Evolutionary conservation across 768 basidiomycete species (phyloP), one percentile per base, ranked within the genome.

Genomic region (Trametes sanguinea): DNA sequence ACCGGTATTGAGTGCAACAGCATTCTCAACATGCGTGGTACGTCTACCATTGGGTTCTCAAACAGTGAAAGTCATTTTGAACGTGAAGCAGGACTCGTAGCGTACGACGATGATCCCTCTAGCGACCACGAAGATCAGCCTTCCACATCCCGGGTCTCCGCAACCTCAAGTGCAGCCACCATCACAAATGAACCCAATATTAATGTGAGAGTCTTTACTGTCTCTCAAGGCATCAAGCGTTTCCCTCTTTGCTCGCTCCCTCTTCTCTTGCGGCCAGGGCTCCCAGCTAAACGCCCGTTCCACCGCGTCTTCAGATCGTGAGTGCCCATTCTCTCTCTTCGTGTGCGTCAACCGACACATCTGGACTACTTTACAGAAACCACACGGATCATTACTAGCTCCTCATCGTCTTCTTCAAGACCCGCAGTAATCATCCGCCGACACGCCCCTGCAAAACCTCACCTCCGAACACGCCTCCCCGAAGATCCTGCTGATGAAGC

Each of bases 181-280:
- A 6, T 11, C 35, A 16, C 29, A 8, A 42, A 11, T 22, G 51
- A 27, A 8, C 17, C 30, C 10, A 72, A 69, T 65, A 67, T 76
- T 67, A 78, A 86, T 88, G 87, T 88, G 83, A 88, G 87, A 83
- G 78, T 74, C 75, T 76, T 80, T 74, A 68, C 72, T 71, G 75
- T 69, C 66, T 61, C 66, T 65, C 68, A n/a, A 67, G 71, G 63
- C 76, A 68, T 66, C 65, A 59, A 65, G 75, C 75, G 80, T 85
- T 87, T 87, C 84, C 85, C 86, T 85, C 78, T 81, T 82, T 83
- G 78, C 77, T 84, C 78, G 83, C 81, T 79, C 72, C 73, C 74
- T 77, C 54, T 82, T 86, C 81, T 78, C 73, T 78, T 76, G 82
- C 71, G 84, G 85, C 78, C 81, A 89, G 88, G 86, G 86, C 79